Evolutionary conservation across 2,329 filamentous ascomycete genomes (phyloP).

Genomic region (Pseudocercospora macadamiae): DNA sequence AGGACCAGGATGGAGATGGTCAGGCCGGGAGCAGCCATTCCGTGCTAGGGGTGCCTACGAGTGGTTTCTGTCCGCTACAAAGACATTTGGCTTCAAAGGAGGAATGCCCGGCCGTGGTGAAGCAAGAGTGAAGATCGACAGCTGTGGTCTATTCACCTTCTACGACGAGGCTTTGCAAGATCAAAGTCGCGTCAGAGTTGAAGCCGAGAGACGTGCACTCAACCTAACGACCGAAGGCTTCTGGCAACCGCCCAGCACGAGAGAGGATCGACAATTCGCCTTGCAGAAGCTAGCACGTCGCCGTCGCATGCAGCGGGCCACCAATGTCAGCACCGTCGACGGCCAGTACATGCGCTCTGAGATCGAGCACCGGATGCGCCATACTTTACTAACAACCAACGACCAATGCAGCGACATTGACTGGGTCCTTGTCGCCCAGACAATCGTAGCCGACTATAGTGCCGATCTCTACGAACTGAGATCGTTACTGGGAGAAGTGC

Average conservation of each 20-base stretch:
- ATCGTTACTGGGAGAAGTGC: constrained; percentile 24
- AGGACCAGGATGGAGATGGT: neutral
- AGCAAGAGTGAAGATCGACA: constrained; percentile 44
- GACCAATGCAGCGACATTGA: constrained; percentile 42
- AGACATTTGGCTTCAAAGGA: constrained; percentile 41
- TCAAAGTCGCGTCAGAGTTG: constrained; percentile 37
- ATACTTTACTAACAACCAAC: constrained; percentile 8
- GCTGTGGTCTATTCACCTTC: constrained; percentile 52
- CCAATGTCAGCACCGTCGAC: constrained; percentile 28
- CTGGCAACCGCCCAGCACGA: constrained; percentile 40
- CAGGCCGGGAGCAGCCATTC: constrained; percentile 4
- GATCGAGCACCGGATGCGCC: constrained; percentile 25
- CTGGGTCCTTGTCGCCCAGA: constrained; percentile 47
- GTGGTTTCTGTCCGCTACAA: constrained; percentile 24
- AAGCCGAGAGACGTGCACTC: constrained; percentile 40
- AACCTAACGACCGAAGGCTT: constrained; percentile 49
- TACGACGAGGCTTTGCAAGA: constrained; percentile 45
- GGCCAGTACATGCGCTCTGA: constrained; percentile 28
- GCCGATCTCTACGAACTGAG: constrained; percentile 39
- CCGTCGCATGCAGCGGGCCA: constrained; percentile 27
- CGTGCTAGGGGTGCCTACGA: constrained; percentile 12
- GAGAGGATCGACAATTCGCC: constrained; percentile 38
- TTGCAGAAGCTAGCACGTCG: constrained; percentile 30
- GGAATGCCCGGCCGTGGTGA: constrained; percentile 47
- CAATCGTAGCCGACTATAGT: constrained; percentile 48